Base-by-base conservation (phyloP, 352 stramenopile species). In the Phytopythium litorale region DNA sequence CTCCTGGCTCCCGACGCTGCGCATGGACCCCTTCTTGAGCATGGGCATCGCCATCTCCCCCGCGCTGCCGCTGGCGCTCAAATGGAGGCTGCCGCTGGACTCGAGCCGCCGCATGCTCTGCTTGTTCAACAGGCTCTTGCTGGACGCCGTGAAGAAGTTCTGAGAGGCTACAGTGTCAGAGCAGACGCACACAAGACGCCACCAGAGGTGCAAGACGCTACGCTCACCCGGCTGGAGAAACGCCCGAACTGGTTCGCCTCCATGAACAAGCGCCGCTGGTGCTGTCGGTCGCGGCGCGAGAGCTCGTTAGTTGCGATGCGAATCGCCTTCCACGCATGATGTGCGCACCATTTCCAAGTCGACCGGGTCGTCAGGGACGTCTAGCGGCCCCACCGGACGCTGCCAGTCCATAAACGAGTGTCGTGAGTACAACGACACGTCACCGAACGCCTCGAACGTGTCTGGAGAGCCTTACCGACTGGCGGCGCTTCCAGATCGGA, bases 221-320 rank as follows among this genome's bases (percentile, higher is more conserved):
- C 15, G 0, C 72, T 58, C 63, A 85, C 78, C 35, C 67, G 74
- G 52, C 68, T 80, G 0, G 78, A 85, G 37, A 79, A 68, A 12
- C 71, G 71, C 11, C 62, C 69, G 54, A 85, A 85, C 19, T 73
- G 71, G 53, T 87, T 84, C 21, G 78, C 78, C 45, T 85, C 75
- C 69, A 79, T 79, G 65, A 87, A 87, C 49, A 87, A 78, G n/a
- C 75, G 71, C 7, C 78, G 78, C 65, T 87, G 78, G 28, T 87
- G 75, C 76, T 84, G 52, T 25, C 55, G 35, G 9, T 15, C 9
- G 15, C 23, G 28, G 28, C 46, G 25, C 7, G 13, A 35, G 16
- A 51, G 12, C 19, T n/a, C 16, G 38, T 45, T 15, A 45, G 16
- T 45, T 45, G 38, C 38, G 7, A 9, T 4, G 6, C 16, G 16